These are phyloP conservation scores for Podaxis sp. DNA, from an alignment of 768 basidiomycete genomes.

Conservation along the genomic window DNA sequence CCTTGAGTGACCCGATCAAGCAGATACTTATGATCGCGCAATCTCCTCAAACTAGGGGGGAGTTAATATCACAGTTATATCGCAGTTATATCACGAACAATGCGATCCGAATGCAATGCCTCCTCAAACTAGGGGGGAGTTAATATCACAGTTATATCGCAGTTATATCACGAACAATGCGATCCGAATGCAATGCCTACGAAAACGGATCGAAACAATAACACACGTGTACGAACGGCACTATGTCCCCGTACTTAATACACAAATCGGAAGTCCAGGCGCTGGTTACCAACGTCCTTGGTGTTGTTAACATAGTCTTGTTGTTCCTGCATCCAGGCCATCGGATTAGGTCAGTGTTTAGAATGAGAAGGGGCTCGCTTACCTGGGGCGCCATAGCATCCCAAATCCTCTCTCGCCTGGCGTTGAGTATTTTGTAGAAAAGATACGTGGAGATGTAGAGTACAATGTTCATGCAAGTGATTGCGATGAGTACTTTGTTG, in stretches of 20 bases:
- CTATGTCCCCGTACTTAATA: conserved; percentile 33
- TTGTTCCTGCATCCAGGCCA: conserved; percentile 40
- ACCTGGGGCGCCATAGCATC: conserved; percentile 48
- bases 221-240: background rate
- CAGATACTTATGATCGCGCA: too few relatives aligned
- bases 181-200: background rate
- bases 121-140: too few relatives aligned
- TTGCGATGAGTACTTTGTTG: conserved; percentile 54
- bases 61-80: too few relatives aligned
- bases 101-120: background rate
- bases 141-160: background rate
- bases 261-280: conserved; percentile 63
- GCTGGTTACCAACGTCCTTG: conserved; percentile 58
- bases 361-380: conserved; percentile 6
- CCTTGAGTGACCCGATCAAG: too few relatives aligned
- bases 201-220: background rate
- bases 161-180: background rate
- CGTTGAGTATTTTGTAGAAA: conserved; percentile 57
- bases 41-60: too few relatives aligned
- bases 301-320: conserved; percentile 59
- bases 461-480: conserved; percentile 52
- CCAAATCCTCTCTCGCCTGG: conserved; percentile 51
- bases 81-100: background rate
- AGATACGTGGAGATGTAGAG: conserved; percentile 51
- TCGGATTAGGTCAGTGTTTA: background rate